These are phyloP conservation scores for Eruca vesicaria DNA, from an alignment of 441 rosid species.

Conservation along the genomic window DNA sequence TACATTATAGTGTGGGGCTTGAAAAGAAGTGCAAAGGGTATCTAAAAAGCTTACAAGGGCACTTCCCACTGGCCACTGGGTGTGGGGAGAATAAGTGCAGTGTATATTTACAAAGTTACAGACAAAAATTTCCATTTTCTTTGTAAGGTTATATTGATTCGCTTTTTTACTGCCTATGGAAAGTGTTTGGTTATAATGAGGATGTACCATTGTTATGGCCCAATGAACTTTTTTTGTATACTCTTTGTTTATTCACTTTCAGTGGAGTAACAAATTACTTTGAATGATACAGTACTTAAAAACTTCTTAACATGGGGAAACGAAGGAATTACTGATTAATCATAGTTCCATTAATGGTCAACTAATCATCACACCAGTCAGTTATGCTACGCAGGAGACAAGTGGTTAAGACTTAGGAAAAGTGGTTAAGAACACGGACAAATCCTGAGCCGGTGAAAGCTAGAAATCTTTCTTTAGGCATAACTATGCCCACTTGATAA, in stretches of 20 bases:
- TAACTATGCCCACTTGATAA: constrained; percentile 1
- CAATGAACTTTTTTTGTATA: neutral
- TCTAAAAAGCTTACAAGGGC: constrained; percentile 36
- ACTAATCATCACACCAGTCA: constrained; percentile 12
- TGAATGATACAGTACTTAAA: neutral
- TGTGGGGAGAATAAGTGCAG: constrained; percentile 11
- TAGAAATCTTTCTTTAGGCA: neutral
- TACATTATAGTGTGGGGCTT: constrained; percentile 11
- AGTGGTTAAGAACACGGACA: constrained; percentile 17
- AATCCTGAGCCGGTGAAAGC: neutral
- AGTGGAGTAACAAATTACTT: neutral
- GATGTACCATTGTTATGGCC: constrained; percentile 1
- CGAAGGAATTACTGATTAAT: neutral
- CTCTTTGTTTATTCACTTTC: neutral
- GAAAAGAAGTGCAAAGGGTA: constrained; percentile 19
- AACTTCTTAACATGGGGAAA: neutral
- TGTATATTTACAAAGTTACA: neutral
- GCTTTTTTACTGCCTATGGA: neutral
- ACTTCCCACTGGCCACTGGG: neutral
- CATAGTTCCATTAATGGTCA: neutral
- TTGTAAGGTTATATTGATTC: neutral
- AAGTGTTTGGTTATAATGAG: constrained; percentile 2
- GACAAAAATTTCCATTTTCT: neutral
- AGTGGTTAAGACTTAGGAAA: constrained; percentile 19
- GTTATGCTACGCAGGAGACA: neutral